A percentile compares a stretch with the other conserved stretches of the same genome.
Evolutionary conservation across 202 grass and related monocot genomes (phyloP).

Genomic region (Panicum hallii): DNA sequence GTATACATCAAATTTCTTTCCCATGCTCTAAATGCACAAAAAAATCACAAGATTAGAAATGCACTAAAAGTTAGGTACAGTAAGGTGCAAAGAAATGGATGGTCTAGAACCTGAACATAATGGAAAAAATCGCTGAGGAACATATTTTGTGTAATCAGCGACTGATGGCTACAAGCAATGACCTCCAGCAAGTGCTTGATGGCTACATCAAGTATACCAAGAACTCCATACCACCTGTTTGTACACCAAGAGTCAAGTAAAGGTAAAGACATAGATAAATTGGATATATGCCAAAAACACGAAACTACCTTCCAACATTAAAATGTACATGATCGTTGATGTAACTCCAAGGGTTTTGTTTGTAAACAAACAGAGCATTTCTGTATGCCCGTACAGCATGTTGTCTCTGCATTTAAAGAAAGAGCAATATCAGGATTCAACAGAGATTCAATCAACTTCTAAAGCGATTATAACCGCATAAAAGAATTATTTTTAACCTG

Average conservation of each 20-base stretch:
- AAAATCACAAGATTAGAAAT: constrained; percentile 43
- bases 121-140: constrained; percentile 93
- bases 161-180: constrained; percentile 93
- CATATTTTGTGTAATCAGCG: constrained; percentile 73
- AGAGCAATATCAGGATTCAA: constrained; percentile 33
- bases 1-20: constrained; percentile 83
- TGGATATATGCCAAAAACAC: constrained; percentile 42
- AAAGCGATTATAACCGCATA: neutral
- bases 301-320: constrained; percentile 91
- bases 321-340: constrained; percentile 99
- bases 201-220: constrained; percentile 92
- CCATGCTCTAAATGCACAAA: constrained; percentile 63
- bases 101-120: constrained; percentile 88
- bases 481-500: constrained; percentile 66
- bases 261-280: constrained; percentile 38
- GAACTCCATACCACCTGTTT: constrained; percentile 92
- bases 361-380: constrained; percentile 95
- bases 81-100: constrained; percentile 8
- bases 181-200: constrained; percentile 97
- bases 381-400: constrained; percentile 93
- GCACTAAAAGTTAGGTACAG: constrained; percentile 24
- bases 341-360: constrained; percentile 93
- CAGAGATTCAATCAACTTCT: constrained; percentile 32
- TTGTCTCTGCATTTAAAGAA: constrained; percentile 72
- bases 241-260: constrained; percentile 40